Percentiles rank a stretch among this genome's conserved stretches.
Evolutionary conservation across 139 green algal genomes (phyloP).

Genomic region (Raphidocelis subcapitata): DNA sequence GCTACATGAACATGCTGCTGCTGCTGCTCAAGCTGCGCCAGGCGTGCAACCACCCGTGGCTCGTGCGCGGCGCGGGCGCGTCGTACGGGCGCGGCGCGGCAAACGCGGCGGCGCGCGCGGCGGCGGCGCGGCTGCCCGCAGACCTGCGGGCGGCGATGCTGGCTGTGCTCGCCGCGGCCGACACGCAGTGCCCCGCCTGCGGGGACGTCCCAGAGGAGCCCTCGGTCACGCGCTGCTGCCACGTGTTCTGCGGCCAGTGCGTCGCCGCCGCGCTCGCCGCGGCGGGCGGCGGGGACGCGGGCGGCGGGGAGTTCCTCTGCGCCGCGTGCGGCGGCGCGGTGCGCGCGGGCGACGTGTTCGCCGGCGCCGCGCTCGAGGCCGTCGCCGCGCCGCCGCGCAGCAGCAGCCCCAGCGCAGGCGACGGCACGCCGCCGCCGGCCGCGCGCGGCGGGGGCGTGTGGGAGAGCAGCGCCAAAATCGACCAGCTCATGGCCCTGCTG

Average conservation of each 20-base stretch:
- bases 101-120: conserved; percentile 45
- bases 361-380: conserved; percentile 43
- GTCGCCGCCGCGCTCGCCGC: conserved; percentile 40
- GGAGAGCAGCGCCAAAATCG: conserved; percentile 39
- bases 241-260: conserved; percentile 84
- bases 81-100: not conserved
- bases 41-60: conserved; percentile 88
- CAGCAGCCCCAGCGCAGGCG: conserved; percentile 6
- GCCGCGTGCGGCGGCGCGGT: conserved; percentile 37
- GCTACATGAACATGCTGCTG: conserved; percentile 88
- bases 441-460: not conserved
- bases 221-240: conserved; percentile 60
- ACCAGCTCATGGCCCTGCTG: conserved; percentile 51
- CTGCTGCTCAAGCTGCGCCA: conserved; percentile 86
- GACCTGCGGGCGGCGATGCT: conserved; percentile 43
- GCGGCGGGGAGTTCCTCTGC: conserved; percentile 45
- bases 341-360: conserved; percentile 35
- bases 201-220: conserved; percentile 78
- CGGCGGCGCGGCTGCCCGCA: conserved; percentile 45
- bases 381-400: conserved; percentile 13
- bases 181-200: conserved; percentile 58
- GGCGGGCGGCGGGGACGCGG: conserved; percentile 18
- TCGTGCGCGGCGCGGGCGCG: conserved; percentile 43
- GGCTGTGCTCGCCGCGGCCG: conserved; percentile 6
- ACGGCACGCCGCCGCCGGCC: not conserved